Evolutionary conservation across 257 asterid genomes (phyloP).

Genomic region (Plantago elongata): DNA sequence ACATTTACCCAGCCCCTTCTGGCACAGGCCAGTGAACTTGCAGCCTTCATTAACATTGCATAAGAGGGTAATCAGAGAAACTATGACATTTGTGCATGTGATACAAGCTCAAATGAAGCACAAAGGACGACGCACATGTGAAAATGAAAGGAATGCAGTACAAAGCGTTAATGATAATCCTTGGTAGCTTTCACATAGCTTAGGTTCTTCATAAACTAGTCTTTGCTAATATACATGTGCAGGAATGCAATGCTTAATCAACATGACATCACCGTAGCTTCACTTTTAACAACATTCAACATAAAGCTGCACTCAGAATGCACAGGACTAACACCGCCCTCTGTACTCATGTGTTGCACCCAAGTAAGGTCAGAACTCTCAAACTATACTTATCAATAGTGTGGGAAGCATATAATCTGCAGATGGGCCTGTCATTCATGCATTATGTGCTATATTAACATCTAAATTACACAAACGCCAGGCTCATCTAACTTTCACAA

Average conservation of each 20-base stretch:
- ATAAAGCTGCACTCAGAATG: too few relatives aligned
- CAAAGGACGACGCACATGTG: constrained; percentile 12
- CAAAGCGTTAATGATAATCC: not conserved
- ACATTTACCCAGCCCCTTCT: constrained; percentile 98
- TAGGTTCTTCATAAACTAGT: not conserved
- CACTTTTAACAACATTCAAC: too few relatives aligned
- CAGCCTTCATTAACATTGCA: constrained; percentile 53
- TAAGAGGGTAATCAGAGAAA: constrained; percentile 17
- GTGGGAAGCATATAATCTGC: too few relatives aligned
- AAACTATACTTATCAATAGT: too few relatives aligned
- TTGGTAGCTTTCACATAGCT: not conserved
- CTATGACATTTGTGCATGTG: not conserved
- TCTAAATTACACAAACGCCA: too few relatives aligned
- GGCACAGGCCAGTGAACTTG: constrained; percentile 89
- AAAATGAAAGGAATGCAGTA: not conserved
- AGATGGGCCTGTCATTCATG: too few relatives aligned
- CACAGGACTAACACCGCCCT: too few relatives aligned
- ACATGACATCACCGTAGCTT: not conserved
- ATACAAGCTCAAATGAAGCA: constrained; percentile 11
- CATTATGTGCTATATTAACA: too few relatives aligned
- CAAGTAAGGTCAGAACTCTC: too few relatives aligned
- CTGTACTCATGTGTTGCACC: too few relatives aligned
- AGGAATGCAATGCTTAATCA: not conserved
- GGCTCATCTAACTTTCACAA: too few relatives aligned
- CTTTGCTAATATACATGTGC: not conserved